phyloP scores from a whole-genome alignment of 768 basidiomycete genomes.

The Pisolithus albus region DNA sequence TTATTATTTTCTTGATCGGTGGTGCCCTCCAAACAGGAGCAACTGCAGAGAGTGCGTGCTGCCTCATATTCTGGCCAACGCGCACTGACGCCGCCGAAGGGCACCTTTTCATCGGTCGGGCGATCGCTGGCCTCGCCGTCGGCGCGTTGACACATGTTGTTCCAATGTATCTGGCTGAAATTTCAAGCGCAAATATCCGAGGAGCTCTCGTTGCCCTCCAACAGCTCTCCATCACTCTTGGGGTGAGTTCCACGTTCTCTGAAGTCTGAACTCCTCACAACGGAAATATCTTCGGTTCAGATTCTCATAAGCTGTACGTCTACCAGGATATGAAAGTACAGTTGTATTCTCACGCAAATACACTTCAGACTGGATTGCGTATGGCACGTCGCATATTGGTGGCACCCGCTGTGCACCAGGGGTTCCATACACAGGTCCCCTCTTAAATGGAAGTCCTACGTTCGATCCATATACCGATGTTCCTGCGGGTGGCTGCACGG shows the following conservation, averaged over 20 bases:
- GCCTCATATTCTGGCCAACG: not conserved
- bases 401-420: constrained; percentile 25
- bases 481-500: constrained; percentile 26
- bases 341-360: not conserved
- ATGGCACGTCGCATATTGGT: constrained; percentile 29
- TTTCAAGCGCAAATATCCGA: constrained; percentile 32
- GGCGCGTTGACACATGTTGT: constrained; percentile 20
- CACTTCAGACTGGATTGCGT: constrained; percentile 25
- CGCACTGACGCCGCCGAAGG: constrained; percentile 6
- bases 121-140: constrained; percentile 14
- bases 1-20: constrained; percentile 24
- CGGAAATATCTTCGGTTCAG: constrained; percentile 6
- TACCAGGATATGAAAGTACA: not conserved
- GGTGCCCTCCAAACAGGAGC: constrained; percentile 27
- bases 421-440: constrained; percentile 23
- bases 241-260: constrained; percentile 17
- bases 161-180: constrained; percentile 33
- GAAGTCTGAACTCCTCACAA: not conserved
- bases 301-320: constrained; percentile 28
- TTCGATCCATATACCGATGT: constrained; percentile 25
- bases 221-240: constrained; percentile 30
- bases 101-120: constrained; percentile 25
- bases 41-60: constrained; percentile 14
- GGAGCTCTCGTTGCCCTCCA: constrained; percentile 32
- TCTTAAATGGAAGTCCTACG: constrained; percentile 26